Base-by-base conservation (phyloP, 2,329 filamentous ascomycete genomes). In the Malbranchea cinnamomea region DNA sequence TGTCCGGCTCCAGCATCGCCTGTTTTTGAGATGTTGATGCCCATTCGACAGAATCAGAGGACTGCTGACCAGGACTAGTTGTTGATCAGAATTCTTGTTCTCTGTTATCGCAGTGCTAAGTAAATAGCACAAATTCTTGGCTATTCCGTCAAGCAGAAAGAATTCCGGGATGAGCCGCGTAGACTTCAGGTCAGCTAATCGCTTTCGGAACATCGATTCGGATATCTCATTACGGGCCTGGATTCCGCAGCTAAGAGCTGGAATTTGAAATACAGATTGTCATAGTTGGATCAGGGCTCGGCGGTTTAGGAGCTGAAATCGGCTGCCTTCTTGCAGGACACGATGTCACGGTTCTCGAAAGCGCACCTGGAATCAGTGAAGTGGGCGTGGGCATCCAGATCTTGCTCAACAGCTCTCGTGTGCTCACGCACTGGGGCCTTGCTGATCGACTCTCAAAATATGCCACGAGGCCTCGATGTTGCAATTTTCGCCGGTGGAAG, bases 301-400 rank as follows among this genome's bases (percentile, higher is more conserved):
- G 39, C n/a, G 40, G 40, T 18, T 30, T 42, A 8, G 37, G 38
- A 17, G 39, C 41, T n/a, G 41, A 40, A 11, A 41, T 42, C 32
- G 30, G 30, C 3, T 37, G 37, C 13, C 35, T 34, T 15, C 35
- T 30, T 19, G 38, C 40, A 4, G 38, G 41, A 12, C 38, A 44
- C 28, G 35, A 13, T 18, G 38, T 42, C 18, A 40, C 34, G 5
- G 22, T 41, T 8, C 45, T 58, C 8, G 59, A 63, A 34, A 49
- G 56, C 40, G 56, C 59, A 0, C 26, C 41, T 0, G 36, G 44
- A 5, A 41, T 63, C 2, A 49, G 41, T 29, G 59, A 63, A 43
- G 56, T 58, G 33, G 49, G 50, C 17, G 49, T 47, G 16, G 50
- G 50, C 17, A 52, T 53, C 23, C 49, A 52, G 33, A 41, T 53